Conservation (phyloP, 2,329 filamentous ascomycete species). For the Blastomyces parvus region DNA sequence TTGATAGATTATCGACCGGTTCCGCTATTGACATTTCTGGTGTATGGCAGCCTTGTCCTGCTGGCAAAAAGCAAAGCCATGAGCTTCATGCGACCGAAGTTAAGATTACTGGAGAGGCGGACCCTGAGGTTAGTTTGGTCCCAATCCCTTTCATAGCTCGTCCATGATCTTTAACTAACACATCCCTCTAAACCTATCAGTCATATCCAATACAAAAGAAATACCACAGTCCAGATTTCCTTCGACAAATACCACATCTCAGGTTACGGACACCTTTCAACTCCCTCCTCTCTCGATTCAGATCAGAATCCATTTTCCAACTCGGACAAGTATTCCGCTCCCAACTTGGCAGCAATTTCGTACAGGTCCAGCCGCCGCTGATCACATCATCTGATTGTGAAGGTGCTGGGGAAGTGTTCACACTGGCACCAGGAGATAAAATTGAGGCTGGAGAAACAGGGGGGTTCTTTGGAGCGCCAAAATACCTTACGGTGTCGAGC, state of each 20-base stretch:
- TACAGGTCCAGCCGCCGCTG: constrained; percentile 77
- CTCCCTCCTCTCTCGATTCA: constrained; percentile 66
- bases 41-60: constrained; percentile 61
- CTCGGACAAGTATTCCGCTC: constrained; percentile 64
- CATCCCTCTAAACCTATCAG: constrained; percentile 38
- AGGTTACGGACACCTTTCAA: constrained; percentile 73
- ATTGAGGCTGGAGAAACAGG: constrained; percentile 31
- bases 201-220: constrained; percentile 94
- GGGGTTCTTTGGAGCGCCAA: constrained; percentile 72
- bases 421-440: constrained; percentile 45
- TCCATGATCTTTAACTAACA: not conserved
- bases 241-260: constrained; percentile 80
- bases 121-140: constrained; percentile 59
- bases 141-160: not conserved
- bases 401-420: constrained; percentile 89
- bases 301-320: constrained; percentile 67
- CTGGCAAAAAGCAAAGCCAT: constrained; percentile 59
- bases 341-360: constrained; percentile 49
- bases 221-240: constrained; percentile 80
- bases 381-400: constrained; percentile 97
- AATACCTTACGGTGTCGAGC: constrained; percentile 90
- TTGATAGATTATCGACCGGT: constrained; percentile 64
- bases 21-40: constrained; percentile 69
- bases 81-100: constrained; percentile 69
- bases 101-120: constrained; percentile 63